A percentile compares a stretch with the other conserved stretches of the same genome.
Conservation (phyloP, 1,284 basidiomycete genomes). For the Vanrija sp. region DNA sequence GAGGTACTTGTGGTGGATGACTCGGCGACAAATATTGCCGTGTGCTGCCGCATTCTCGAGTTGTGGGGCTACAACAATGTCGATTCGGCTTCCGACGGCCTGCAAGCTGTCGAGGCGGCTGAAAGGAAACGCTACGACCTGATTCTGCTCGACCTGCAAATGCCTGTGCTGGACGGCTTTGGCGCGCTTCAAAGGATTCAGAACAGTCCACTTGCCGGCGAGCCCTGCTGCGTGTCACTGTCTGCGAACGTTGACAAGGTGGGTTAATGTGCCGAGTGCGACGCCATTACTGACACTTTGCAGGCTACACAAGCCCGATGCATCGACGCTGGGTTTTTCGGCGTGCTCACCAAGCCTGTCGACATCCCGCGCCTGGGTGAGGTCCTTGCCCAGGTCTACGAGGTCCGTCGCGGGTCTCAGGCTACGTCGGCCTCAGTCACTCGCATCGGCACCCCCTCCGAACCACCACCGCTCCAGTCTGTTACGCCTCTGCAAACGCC, state of each 20-base stretch:
- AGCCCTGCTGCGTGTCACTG: conserved; percentile 40
- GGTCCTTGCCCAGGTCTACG: conserved; percentile 17
- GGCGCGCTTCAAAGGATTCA: conserved; percentile 28
- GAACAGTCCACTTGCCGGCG: conserved; percentile 28
- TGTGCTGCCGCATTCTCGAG: conserved; percentile 37
- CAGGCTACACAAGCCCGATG: conserved; percentile 32
- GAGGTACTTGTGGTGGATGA: conserved; percentile 46
- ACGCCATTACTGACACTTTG: not conserved
- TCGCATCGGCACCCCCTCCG: too few relatives aligned
- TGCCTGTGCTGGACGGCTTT: conserved; percentile 43
- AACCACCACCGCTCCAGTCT: too few relatives aligned
- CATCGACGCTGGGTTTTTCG: conserved; percentile 30
- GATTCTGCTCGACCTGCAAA: conserved; percentile 45
- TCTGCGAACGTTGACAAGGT: conserved; percentile 44
- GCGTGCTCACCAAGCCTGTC: conserved; percentile 40
- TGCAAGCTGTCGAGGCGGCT: conserved; percentile 35
- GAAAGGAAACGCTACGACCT: conserved; percentile 37
- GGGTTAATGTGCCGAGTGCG: not conserved
- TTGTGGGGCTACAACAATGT: conserved; percentile 42
- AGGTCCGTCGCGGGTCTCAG: not conserved
- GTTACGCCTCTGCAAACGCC: too few relatives aligned
- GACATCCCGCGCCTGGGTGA: conserved; percentile 30
- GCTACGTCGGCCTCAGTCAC: too few relatives aligned
- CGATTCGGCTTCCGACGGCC: conserved; percentile 35
- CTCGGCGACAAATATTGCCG: conserved; percentile 40